Percentiles rank a stretch among this genome's conserved stretches.
phyloP scores from a whole-genome alignment of 352 stramenopile species.

The Blastocystis sp. region DNA sequence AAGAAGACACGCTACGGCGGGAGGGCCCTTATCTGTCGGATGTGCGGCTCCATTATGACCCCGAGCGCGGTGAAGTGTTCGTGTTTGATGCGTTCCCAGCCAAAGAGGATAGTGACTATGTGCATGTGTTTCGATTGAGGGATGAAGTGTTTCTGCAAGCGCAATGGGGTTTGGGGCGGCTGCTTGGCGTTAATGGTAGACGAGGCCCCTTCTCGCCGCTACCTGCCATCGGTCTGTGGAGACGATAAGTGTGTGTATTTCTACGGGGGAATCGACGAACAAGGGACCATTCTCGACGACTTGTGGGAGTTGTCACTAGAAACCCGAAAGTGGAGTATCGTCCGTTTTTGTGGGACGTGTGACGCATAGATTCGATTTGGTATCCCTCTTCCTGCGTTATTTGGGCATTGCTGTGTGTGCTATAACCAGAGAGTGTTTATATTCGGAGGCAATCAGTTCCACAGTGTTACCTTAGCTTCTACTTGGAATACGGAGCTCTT shows the following conservation, averaged over 20 bases:
- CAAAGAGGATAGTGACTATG: not conserved
- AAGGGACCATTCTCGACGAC: not conserved
- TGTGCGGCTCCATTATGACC: not conserved
- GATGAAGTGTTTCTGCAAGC: not conserved
- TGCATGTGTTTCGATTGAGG: not conserved
- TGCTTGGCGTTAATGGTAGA: not conserved
- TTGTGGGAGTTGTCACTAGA: not conserved
- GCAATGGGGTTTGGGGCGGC: not conserved
- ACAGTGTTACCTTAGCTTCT: not conserved
- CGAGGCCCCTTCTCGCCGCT: not conserved
- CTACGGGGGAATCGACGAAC: not conserved
- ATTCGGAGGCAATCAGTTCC: not conserved
- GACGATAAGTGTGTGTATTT: not conserved
- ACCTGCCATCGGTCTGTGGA: not conserved
- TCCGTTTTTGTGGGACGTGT: not conserved
- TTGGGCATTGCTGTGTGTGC: slow-evolving; percentile 25
- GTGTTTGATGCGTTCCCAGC: not conserved
- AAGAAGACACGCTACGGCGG: too few species aligned
- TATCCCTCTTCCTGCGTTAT: not conserved
- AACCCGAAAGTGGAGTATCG: not conserved
- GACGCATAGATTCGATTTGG: not conserved
- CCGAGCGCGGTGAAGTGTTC: not conserved
- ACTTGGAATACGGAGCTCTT: not conserved
- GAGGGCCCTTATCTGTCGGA: not conserved
- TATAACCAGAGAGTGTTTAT: slow-evolving; percentile 25